Evolutionary conservation across 2,329 filamentous ascomycete genomes (phyloP).

Genomic region (Phaeosphaeriaceae sp.): DNA sequence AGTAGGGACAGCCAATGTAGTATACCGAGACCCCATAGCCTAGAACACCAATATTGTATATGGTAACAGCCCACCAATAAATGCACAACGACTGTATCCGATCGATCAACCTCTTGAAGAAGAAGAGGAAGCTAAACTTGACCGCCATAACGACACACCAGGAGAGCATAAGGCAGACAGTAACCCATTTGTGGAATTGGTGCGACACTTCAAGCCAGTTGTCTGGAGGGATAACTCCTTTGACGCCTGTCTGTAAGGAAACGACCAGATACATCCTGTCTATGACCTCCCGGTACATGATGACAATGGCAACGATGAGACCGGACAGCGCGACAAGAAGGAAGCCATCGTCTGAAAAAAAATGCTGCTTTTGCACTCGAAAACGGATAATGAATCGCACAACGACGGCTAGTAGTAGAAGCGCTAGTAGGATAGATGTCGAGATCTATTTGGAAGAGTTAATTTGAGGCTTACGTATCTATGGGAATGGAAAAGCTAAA

Average conservation of each 20-base stretch:
- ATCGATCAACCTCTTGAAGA: slow-evolving; percentile 1
- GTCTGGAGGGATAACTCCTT: background rate
- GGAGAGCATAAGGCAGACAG: background rate
- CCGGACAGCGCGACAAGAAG: background rate
- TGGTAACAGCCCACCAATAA: slow-evolving; percentile 1
- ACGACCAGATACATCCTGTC: slow-evolving; percentile 1
- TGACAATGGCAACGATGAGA: background rate
- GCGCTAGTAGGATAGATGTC: background rate
- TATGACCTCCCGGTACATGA: background rate
- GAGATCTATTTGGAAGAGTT: too few species aligned
- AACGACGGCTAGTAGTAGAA: background rate
- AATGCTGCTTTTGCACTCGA: background rate
- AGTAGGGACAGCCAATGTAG: slow-evolving; percentile 2
- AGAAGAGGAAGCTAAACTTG: slow-evolving; percentile 2
- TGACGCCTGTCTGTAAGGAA: background rate
- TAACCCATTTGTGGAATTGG: slow-evolving; percentile 6
- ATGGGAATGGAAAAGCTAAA: too few species aligned
- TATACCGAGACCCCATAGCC: background rate
- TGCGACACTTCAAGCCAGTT: slow-evolving; percentile 1
- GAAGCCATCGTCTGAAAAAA: background rate
- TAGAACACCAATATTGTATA: background rate
- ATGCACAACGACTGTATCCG: background rate
- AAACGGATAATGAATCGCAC: background rate
- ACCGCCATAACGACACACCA: background rate
- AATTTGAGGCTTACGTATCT: too few species aligned